Evolutionary conservation across 2,329 filamentous ascomycete genomes (phyloP).

Genomic region (Pseudogymnoascus sp.): DNA sequence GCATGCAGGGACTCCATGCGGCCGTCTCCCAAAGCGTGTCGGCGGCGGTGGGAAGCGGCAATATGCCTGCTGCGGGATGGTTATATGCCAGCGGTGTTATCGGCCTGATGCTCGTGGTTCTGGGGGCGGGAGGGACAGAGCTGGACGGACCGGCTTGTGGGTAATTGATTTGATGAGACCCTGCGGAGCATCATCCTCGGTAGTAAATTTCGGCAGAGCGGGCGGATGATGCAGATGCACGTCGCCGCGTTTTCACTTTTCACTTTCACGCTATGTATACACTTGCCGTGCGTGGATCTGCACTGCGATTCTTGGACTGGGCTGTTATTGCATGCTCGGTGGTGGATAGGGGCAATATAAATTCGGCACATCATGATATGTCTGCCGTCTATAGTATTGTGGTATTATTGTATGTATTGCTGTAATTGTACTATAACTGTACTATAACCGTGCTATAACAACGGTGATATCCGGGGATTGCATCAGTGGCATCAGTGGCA

Average conservation of each 20-base stretch:
- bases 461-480: background rate
- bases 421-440: too few species aligned
- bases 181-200: background rate
- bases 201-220: background rate
- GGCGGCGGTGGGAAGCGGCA: background rate
- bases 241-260: background rate
- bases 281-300: conserved; percentile 1
- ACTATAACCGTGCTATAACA: background rate
- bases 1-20: background rate
- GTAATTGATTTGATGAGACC: background rate
- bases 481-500: too few species aligned
- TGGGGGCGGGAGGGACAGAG: background rate
- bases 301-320: background rate
- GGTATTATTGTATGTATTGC: too few species aligned
- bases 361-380: background rate
- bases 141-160: background rate
- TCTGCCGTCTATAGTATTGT: background rate
- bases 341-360: conserved; percentile 1
- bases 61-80: background rate
- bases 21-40: background rate
- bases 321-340: background rate
- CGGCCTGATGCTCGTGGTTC: conserved; percentile 5
- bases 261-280: background rate
- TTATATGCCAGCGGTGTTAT: conserved; percentile 4
- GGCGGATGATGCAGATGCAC: background rate